These are phyloP conservation scores for Phlebiopsis flavidoalba DNA, from an alignment of 768 basidiomycete species.

Conservation along the genomic window DNA sequence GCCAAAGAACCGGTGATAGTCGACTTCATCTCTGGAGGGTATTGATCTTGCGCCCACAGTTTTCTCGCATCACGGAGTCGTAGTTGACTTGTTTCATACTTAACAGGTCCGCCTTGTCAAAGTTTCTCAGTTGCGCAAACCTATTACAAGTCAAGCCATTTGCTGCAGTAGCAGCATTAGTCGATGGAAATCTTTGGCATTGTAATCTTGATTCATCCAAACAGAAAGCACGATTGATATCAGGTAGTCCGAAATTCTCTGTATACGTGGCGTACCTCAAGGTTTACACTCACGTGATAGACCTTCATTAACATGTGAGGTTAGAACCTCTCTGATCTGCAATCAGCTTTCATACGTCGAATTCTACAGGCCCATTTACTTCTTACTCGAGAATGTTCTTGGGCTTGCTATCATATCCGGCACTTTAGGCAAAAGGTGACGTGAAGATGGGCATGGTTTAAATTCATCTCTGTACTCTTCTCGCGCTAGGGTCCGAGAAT, in stretches of 20 bases:
- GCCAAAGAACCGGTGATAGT: constrained; percentile 56
- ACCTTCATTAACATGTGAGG: too few relatives aligned
- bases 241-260: constrained; percentile 34
- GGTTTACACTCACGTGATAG: not conserved
- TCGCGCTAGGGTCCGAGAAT: constrained; percentile 59
- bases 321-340: constrained; percentile 60
- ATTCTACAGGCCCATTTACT: constrained; percentile 53
- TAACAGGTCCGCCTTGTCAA: constrained; percentile 66
- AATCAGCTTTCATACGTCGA: constrained; percentile 72
- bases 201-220: not conserved
- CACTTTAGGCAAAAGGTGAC: constrained; percentile 25
- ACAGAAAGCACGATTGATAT: constrained; percentile 55
- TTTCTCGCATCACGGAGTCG: not conserved
- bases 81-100: constrained; percentile 19
- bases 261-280: not conserved
- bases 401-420: constrained; percentile 50
- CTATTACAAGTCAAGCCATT: constrained; percentile 44
- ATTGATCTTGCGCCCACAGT: constrained; percentile 13
- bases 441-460: constrained; percentile 46
- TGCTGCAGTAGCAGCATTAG: not conserved
- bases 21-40: constrained; percentile 75
- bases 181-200: not conserved
- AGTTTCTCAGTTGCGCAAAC: constrained; percentile 64
- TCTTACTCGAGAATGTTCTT: constrained; percentile 70
- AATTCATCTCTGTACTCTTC: constrained; percentile 55